Conservation (phyloP, 495 filamentous ascomycete genomes). For the Neurospora cerealis region DNA sequence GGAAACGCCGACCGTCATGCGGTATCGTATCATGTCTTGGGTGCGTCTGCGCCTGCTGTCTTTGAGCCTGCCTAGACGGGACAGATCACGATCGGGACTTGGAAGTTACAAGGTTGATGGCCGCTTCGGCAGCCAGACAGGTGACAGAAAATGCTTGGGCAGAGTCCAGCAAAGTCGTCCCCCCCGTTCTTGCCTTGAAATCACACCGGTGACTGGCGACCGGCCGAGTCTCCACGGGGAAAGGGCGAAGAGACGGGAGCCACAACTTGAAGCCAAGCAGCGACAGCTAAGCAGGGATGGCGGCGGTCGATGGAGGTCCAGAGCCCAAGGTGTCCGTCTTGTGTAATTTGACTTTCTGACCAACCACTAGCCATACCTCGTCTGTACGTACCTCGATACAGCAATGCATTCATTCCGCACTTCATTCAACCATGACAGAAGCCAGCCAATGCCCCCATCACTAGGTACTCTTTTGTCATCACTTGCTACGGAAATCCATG, state of each 20-base stretch:
- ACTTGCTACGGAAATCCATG: neutral
- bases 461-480: neutral
- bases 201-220: neutral
- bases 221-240: neutral
- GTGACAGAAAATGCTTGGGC: neutral
- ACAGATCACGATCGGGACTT: neutral
- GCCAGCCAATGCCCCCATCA: neutral
- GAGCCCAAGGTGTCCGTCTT: constrained; percentile 6
- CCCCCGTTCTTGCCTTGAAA: neutral
- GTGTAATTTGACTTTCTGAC: constrained; percentile 2
- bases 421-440: neutral
- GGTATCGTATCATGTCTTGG: neutral
- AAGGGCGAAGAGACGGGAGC: neutral
- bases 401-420: neutral
- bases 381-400: neutral
- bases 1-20: neutral
- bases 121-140: neutral
- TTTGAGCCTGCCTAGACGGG: neutral
- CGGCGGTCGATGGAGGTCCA: constrained; percentile 14
- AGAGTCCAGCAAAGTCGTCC: neutral
- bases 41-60: neutral
- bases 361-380: neutral
- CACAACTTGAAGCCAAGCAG: neutral
- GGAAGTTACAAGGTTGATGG: neutral
- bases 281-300: neutral